phyloP scores from a whole-genome alignment of 805 yeast genomes.

The Suhomyces prunicola region DNA sequence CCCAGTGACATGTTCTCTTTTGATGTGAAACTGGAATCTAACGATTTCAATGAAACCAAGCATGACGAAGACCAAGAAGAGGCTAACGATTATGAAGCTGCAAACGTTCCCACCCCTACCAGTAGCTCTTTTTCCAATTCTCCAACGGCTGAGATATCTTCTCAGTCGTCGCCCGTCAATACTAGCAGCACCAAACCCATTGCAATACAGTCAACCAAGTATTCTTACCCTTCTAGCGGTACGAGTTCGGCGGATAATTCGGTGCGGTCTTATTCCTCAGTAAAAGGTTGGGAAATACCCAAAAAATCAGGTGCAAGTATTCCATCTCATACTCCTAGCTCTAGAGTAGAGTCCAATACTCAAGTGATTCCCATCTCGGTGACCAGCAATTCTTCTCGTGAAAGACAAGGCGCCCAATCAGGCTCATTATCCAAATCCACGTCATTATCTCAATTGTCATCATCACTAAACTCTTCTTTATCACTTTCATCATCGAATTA shows the following conservation, averaged over 20 bases:
- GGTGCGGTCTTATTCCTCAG: slow-evolving; percentile 24
- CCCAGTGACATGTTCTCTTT: background rate
- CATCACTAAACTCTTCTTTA: slow-evolving; percentile 38
- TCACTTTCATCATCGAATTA: slow-evolving; percentile 34
- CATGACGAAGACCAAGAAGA: background rate
- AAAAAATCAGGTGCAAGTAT: slow-evolving; percentile 30
- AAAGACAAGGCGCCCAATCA: slow-evolving; percentile 3
- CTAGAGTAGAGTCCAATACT: slow-evolving; percentile 14
- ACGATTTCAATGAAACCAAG: background rate
- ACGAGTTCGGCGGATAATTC: slow-evolving; percentile 5
- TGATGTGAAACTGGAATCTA: background rate
- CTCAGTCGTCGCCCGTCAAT: background rate
- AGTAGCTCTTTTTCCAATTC: background rate
- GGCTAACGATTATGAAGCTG: background rate
- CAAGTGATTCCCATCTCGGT: slow-evolving; percentile 20
- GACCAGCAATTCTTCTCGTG: slow-evolving; percentile 12
- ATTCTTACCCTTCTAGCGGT: background rate
- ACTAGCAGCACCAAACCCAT: slow-evolving; percentile 1
- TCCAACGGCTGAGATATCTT: background rate
- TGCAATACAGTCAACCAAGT: slow-evolving; percentile 2
- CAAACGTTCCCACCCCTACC: background rate
- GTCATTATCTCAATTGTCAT: slow-evolving; percentile 39
- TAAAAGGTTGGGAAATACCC: slow-evolving; percentile 49
- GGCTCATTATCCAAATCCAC: slow-evolving; percentile 36
- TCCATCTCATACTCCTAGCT: slow-evolving; percentile 12